A percentile compares a stretch with the other conserved stretches of the same genome.
These are phyloP conservation scores for Ceratobasidium theobromae DNA, from an alignment of 1,284 basidiomycete species.

Conservation along the genomic window DNA sequence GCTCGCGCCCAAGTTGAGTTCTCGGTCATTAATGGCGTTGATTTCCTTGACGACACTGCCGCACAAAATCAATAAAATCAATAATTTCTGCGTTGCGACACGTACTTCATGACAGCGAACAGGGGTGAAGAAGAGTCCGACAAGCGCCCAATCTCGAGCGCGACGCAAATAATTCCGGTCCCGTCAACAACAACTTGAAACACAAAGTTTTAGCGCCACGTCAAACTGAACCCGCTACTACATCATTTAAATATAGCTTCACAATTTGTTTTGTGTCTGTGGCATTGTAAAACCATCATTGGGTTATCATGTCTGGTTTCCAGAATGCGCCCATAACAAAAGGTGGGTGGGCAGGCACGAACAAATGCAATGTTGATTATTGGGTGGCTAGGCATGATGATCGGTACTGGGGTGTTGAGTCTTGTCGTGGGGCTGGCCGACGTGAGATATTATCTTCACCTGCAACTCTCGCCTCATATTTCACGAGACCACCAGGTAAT, in stretches of 20 bases:
- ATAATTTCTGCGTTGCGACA: not conserved
- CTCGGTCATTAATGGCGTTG: conserved; percentile 86
- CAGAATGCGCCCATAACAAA: conserved; percentile 72
- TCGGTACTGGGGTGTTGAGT: conserved; percentile 66
- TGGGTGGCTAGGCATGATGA: conserved; percentile 66
- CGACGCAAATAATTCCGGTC: too few relatives aligned
- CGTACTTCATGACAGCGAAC: conserved; percentile 31
- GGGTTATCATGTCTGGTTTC: conserved; percentile 40
- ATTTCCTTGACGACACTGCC: conserved; percentile 89
- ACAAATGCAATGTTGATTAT: not conserved
- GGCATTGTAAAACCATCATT: too few relatives aligned
- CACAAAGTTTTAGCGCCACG: conserved; percentile 19
- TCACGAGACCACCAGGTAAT: conserved; percentile 67
- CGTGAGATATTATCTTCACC: conserved; percentile 82
- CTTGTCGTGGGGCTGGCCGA: conserved; percentile 76
- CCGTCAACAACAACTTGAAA: too few relatives aligned
- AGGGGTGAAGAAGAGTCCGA: not conserved
- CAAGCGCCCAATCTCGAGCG: too few relatives aligned
- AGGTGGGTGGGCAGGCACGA: conserved; percentile 49
- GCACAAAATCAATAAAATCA: not conserved
- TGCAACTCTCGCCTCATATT: conserved; percentile 67
- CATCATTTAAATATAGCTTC: too few relatives aligned
- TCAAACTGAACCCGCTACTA: too few relatives aligned
- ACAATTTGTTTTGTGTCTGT: too few relatives aligned
- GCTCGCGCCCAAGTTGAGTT: conserved; percentile 77